phyloP scores from a whole-genome alignment of 2,329 filamentous ascomycete species.

The Leptographium wingfieldii region DNA sequence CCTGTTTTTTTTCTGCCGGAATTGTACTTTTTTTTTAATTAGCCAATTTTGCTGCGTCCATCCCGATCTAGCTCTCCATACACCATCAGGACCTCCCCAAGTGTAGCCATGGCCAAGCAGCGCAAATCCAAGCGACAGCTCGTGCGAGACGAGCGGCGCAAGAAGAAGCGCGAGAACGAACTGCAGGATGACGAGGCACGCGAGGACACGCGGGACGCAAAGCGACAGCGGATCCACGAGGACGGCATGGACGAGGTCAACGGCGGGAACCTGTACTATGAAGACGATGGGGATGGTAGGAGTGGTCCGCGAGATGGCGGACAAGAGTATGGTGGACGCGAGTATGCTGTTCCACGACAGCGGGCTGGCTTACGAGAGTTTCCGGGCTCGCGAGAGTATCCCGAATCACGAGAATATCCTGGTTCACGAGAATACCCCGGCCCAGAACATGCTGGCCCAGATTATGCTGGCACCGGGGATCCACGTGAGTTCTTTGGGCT shows the following conservation, averaged over 20 bases:
- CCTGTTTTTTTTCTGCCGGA: background rate
- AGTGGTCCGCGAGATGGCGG: too few relatives aligned
- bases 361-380: too few relatives aligned
- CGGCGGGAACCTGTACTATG: conserved; percentile 12
- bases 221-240: conserved; percentile 7
- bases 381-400: too few relatives aligned
- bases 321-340: too few relatives aligned
- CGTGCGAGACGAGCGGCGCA: conserved; percentile 23
- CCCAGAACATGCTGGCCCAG: background rate
- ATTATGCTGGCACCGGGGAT: background rate
- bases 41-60: background rate
- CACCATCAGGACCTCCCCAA: background rate
- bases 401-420: too few relatives aligned
- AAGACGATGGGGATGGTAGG: conserved; percentile 4
- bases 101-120: conserved; percentile 19
- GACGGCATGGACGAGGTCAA: background rate
- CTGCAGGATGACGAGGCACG: conserved; percentile 14
- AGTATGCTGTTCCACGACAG: too few relatives aligned
- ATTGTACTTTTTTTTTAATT: conserved; percentile 2
- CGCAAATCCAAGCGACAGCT: conserved; percentile 25
- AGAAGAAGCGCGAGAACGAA: conserved; percentile 20
- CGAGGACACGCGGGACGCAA: conserved; percentile 7
- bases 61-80: background rate
- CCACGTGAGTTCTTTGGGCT: conserved; percentile 83
- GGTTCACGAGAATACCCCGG: too few relatives aligned